These are phyloP conservation scores for Candida anglica DNA, from an alignment of 805 yeast species.

Conservation along the genomic window DNA sequence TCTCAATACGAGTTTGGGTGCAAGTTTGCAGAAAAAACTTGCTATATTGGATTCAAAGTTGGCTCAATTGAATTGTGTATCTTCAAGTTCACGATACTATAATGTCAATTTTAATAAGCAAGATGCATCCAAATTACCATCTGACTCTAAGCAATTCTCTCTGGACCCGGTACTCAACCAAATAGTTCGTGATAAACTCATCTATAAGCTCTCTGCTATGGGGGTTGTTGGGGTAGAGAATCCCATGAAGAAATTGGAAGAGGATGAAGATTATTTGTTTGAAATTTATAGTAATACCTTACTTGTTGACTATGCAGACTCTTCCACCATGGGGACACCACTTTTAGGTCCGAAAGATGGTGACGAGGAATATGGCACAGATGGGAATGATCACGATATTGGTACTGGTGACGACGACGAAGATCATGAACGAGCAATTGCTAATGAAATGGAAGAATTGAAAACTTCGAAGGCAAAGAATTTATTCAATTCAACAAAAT, in stretches of 20 bases:
- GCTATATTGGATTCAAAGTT: slow-evolving; percentile 18
- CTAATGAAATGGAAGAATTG: not conserved
- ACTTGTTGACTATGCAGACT: slow-evolving; percentile 9
- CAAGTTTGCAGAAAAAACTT: slow-evolving; percentile 23
- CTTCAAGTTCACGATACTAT: slow-evolving; percentile 20
- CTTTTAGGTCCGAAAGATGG: no score
- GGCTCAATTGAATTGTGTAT: slow-evolving; percentile 21
- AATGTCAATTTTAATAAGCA: slow-evolving; percentile 12
- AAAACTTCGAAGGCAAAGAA: not conserved
- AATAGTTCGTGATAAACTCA: slow-evolving; percentile 28
- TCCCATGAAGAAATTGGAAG: slow-evolving; percentile 20
- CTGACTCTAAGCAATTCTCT: slow-evolving; percentile 14
- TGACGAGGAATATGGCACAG: not conserved
- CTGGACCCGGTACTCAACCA: slow-evolving; percentile 26
- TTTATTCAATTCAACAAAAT: not conserved
- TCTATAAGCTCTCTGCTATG: slow-evolving; percentile 29
- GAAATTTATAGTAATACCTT: slow-evolving; percentile 30
- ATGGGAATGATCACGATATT: slow-evolving; percentile 1
- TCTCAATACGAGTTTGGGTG: slow-evolving; percentile 34
- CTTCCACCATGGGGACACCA: not conserved
- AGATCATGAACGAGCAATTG: not conserved
- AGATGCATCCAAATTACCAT: not conserved
- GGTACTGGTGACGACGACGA: not conserved
- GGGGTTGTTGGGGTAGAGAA: slow-evolving; percentile 31
- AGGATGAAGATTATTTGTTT: slow-evolving; percentile 23